A percentile compares a stretch with the other conserved stretches of the same genome.
These are phyloP conservation scores for Malus sylvestris DNA, from an alignment of 306 rosid genomes.

Conservation along the genomic window DNA sequence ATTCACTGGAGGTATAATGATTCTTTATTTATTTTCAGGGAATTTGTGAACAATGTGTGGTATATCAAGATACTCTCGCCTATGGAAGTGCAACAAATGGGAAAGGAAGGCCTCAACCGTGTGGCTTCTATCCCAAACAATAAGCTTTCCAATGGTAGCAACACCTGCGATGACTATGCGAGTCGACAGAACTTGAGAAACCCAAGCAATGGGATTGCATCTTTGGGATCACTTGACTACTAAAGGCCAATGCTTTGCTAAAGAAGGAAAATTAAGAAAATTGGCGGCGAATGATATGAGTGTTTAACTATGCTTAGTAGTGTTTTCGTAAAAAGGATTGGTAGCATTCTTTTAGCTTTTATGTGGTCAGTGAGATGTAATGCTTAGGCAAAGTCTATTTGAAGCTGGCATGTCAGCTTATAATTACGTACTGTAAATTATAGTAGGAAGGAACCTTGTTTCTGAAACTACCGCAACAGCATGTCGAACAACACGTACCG, in stretches of 20 bases:
- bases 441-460: conserved; percentile 37
- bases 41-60: conserved; percentile 69
- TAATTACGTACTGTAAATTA: conserved; percentile 50
- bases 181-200: conserved; percentile 43
- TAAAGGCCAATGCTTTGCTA: conserved; percentile 17
- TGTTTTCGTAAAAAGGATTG: conserved; percentile 19
- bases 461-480: conserved; percentile 16
- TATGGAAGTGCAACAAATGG: conserved; percentile 58
- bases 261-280: neutral
- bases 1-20: neutral
- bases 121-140: conserved; percentile 28
- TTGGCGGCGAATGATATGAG: conserved; percentile 16
- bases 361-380: conserved; percentile 25
- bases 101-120: conserved; percentile 39
- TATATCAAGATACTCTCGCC: conserved; percentile 65
- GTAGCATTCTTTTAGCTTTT: conserved; percentile 31
- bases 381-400: conserved; percentile 26
- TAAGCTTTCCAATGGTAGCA: conserved; percentile 30
- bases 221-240: conserved; percentile 51
- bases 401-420: conserved; percentile 31
- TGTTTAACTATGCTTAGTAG: conserved; percentile 17
- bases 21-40: conserved; percentile 33
- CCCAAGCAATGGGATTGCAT: conserved; percentile 49
- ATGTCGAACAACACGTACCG: conserved; percentile 17
- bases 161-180: conserved; percentile 39